Evolutionary conservation across 2,329 filamentous ascomycete genomes (phyloP).

Genomic region (Cordyceps cateniannulata): DNA sequence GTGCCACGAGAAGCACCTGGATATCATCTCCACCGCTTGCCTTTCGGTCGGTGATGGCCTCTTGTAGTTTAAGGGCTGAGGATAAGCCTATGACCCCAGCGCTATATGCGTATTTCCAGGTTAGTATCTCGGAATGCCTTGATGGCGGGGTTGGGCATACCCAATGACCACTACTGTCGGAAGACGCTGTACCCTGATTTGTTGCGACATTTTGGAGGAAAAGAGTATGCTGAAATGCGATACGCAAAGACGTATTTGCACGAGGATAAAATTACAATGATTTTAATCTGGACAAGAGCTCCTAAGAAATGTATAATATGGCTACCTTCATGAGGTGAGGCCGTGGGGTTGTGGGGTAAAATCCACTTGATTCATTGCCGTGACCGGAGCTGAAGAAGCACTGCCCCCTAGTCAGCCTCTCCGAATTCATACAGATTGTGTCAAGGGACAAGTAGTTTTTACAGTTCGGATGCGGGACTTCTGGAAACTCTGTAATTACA

Average conservation of each 20-base stretch:
- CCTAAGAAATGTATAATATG: background rate
- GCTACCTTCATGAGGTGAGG: no score
- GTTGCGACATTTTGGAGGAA: background rate
- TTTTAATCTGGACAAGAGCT: background rate
- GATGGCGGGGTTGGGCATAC: background rate
- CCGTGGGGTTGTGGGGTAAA: background rate
- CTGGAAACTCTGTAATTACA: no score
- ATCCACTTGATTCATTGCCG: background rate
- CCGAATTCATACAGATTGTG: background rate
- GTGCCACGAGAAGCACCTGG: slow-evolving; percentile 23
- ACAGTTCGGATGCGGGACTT: no score
- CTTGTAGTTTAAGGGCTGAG: slow-evolving; percentile 39
- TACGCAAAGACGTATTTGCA: background rate
- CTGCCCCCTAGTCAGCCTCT: background rate
- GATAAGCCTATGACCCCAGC: slow-evolving; percentile 49
- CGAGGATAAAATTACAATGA: no score
- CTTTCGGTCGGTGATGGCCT: slow-evolving; percentile 12
- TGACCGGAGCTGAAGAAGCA: background rate
- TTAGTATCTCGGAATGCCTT: background rate
- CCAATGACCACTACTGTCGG: slow-evolving; percentile 13
- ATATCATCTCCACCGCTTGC: background rate
- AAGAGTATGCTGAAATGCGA: background rate
- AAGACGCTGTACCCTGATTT: background rate
- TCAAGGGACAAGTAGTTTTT: background rate
- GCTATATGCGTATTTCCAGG: slow-evolving; percentile 24